phyloP scores from a whole-genome alignment of 495 filamentous ascomycete genomes.

The Amphirosellinia nigrospora region DNA sequence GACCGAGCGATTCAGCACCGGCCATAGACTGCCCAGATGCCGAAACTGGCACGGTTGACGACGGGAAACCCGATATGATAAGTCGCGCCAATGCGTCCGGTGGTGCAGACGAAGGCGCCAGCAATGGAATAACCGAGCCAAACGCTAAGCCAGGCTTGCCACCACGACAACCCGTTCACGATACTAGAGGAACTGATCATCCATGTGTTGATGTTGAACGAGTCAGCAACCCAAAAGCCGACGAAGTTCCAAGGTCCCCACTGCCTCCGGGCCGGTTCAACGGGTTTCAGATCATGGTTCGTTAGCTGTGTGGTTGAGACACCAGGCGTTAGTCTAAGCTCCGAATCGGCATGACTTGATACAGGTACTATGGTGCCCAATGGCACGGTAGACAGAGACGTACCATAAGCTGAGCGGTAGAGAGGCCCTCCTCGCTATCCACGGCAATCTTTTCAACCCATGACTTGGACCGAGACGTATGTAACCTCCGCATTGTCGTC shows the following conservation, averaged over 20 bases:
- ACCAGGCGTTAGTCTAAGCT: slow-evolving; percentile 25
- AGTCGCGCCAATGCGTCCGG: slow-evolving; percentile 85
- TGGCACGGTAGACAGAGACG: slow-evolving; percentile 19
- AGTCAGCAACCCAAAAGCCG: slow-evolving; percentile 92
- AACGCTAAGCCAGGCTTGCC: slow-evolving; percentile 93
- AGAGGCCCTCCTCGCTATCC: slow-evolving; percentile 76
- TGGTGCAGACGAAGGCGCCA: slow-evolving; percentile 73
- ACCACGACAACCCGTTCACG: slow-evolving; percentile 82
- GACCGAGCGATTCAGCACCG: slow-evolving; percentile 85
- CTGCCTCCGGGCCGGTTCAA: slow-evolving; percentile 81
- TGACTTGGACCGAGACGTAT: slow-evolving; percentile 33
- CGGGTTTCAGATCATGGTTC: slow-evolving; percentile 90
- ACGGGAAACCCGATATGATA: slow-evolving; percentile 92
- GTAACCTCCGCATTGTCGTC: slow-evolving; percentile 32
- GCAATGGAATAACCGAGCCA: slow-evolving; percentile 85
- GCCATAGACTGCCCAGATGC: slow-evolving; percentile 89
- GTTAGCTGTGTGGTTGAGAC: slow-evolving; percentile 60
- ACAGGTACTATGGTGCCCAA: background rate
- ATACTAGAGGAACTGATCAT: slow-evolving; percentile 91
- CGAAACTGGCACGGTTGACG: slow-evolving; percentile 74
- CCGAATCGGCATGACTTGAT: slow-evolving; percentile 3
- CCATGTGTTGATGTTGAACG: slow-evolving; percentile 98
- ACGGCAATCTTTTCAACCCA: slow-evolving; percentile 68
- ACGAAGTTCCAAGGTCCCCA: slow-evolving; percentile 92
- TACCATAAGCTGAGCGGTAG: slow-evolving; percentile 80